Evolutionary conservation across 352 stramenopile genomes (phyloP), one percentile per base, ranked within the genome.

Genomic region (Peronospora destructor): DNA sequence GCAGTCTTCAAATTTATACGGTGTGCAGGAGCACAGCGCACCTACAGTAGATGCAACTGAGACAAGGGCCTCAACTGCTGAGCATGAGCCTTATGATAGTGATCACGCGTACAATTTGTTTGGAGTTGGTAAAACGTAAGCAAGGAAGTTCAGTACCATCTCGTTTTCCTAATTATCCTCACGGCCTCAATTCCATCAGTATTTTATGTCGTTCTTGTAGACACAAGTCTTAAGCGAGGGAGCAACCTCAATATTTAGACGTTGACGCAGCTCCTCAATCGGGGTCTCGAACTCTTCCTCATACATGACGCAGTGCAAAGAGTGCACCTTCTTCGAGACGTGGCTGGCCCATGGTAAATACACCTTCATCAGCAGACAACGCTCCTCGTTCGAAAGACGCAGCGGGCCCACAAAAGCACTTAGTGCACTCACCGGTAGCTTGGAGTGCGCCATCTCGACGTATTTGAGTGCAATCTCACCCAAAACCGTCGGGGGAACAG

Each of bases 391-490:
- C 12, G 75, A 72, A 11, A 97, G 64, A 34, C 84, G 76, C 29
- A 98, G 62, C 6, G 84, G 78, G 1, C 94, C 95, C 2, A 97
- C 78, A 28, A 97, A 88, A 28, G 81, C 86, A 12, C 84, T 94
- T 19, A 98, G 66, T n/a, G 94, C 88, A 30, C 84, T 88, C 32
- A 98, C 77, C 0, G 96, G 96, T 40, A 99, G 68, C 26, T 87
- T 84, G 1, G 93, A 98, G 65, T 99, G 95, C 41, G 95, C 85
- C 47, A 98, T 76, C 70, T 99, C 96, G 28, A 98, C 84, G 73
- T 93, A 98, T 66, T 99, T 99, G 36, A 98, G 80, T 19, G 80
- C 86, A 53, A 98, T 81, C 70, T 99, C 96, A 39, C 94, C 95
- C 51, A 97, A 68, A 1, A 98, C 89, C 5, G 90, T 98, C 10